Percentiles rank a stretch among this genome's conserved stretches.
phyloP scores from a whole-genome alignment of 371 early-diverging fungal genomes.

The Mucor irregularis region DNA sequence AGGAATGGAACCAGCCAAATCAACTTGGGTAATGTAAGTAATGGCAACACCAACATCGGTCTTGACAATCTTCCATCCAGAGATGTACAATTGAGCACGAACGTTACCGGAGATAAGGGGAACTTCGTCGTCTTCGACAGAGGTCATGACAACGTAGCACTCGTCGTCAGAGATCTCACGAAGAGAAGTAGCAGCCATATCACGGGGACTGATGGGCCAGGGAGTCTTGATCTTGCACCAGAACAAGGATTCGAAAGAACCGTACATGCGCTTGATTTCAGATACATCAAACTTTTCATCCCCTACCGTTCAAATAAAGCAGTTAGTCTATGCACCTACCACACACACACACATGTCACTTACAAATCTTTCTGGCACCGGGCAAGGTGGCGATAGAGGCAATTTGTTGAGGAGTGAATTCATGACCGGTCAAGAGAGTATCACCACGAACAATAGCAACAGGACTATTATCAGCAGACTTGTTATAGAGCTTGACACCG shows the following conservation, averaged over 20 bases:
- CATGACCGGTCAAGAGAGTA: slow-evolving; percentile 11
- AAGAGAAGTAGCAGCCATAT: slow-evolving; percentile 22
- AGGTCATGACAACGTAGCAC: slow-evolving; percentile 34
- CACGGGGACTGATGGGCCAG: slow-evolving; percentile 47
- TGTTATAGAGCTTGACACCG: slow-evolving; percentile 30
- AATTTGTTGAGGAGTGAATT: slow-evolving; percentile 27
- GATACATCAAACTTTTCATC: slow-evolving; percentile 46
- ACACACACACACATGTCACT: slow-evolving; percentile 9
- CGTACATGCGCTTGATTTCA: slow-evolving; percentile 41
- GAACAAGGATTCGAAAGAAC: slow-evolving; percentile 33
- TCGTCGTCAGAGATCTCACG: slow-evolving; percentile 25
- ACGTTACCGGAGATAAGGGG: slow-evolving; percentile 35
- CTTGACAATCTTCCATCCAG: slow-evolving; percentile 47
- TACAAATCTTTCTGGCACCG: slow-evolving; percentile 36
- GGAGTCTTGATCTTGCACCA: slow-evolving; percentile 47
- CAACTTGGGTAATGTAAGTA: slow-evolving; percentile 47
- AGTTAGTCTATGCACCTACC: neutral
- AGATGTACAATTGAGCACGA: slow-evolving; percentile 41
- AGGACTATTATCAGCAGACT: slow-evolving; percentile 15
- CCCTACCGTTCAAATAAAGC: slow-evolving; percentile 21
- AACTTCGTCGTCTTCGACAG: slow-evolving; percentile 35
- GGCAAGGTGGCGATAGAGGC: slow-evolving; percentile 26
- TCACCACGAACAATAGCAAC: slow-evolving; percentile 35
- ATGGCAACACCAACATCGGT: slow-evolving; percentile 33
- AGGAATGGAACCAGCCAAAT: slow-evolving; percentile 48